Evolutionary conservation across 2,329 filamentous ascomycete species (phyloP).

Genomic region (Aspergillus sojae): DNA sequence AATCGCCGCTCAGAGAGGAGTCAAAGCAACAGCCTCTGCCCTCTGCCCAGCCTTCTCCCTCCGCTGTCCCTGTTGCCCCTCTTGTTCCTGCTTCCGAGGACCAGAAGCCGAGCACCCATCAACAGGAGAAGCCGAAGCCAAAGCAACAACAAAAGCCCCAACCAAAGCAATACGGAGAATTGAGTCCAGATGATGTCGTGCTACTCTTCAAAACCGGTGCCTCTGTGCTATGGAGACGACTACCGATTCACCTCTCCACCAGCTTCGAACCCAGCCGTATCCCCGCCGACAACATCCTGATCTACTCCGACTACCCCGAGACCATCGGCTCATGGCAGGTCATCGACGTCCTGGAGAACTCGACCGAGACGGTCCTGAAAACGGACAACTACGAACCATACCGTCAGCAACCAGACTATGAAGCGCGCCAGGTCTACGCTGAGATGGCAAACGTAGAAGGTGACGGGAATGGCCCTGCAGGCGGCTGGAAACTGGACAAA

Average conservation of each 20-base stretch:
- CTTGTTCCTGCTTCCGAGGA: not conserved
- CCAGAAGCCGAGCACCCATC: not conserved
- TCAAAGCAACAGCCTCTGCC: conserved; percentile 1
- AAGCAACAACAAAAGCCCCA: not conserved
- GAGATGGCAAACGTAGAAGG: conserved; percentile 23
- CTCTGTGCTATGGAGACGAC: conserved; percentile 28
- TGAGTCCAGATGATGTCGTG: conserved; percentile 3
- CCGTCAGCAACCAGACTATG: conserved; percentile 25
- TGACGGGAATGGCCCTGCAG: conserved; percentile 25
- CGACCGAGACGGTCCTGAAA: conserved; percentile 19
- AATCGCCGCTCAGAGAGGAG: not conserved
- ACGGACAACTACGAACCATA: conserved; percentile 24
- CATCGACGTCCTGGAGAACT: conserved; percentile 28
- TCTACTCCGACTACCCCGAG: conserved; percentile 30
- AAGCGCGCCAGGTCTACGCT: conserved; percentile 27
- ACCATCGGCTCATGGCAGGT: conserved; percentile 25
- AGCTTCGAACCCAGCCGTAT: conserved; percentile 27
- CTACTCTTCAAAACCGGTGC: conserved; percentile 30
- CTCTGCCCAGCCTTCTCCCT: not conserved
- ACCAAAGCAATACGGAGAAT: not conserved
- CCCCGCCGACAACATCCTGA: conserved; percentile 22
- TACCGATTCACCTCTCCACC: conserved; percentile 31
- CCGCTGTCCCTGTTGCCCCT: not conserved
- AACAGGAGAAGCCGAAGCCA: not conserved
- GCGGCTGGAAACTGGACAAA: conserved; percentile 58